phyloP scores from a whole-genome alignment of 2,329 filamentous ascomycete species.

The Fusarium sp. region DNA sequence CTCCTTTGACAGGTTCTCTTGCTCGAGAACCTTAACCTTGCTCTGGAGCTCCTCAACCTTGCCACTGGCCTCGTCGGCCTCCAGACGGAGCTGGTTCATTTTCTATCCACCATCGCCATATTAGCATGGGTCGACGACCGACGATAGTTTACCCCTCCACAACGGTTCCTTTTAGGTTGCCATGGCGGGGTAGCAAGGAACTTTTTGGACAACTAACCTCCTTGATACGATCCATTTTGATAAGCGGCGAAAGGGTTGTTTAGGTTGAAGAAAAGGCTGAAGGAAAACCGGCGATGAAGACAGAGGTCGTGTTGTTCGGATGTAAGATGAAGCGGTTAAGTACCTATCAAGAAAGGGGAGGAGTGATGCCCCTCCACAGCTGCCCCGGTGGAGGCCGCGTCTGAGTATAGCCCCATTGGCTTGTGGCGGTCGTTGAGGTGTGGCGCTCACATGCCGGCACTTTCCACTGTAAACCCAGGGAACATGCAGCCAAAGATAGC shows the following conservation, averaged over 20 bases:
- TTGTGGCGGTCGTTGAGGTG: slow-evolving; percentile 42
- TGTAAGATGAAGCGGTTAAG: slow-evolving; percentile 46
- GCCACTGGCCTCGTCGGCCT: slow-evolving; percentile 84
- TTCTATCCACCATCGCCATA: slow-evolving; percentile 64
- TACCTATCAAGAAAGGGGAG: slow-evolving; percentile 48
- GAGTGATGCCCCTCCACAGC: slow-evolving; percentile 49
- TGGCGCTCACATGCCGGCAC: slow-evolving; percentile 29
- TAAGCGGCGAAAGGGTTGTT: slow-evolving; percentile 15
- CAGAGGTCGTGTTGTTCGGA: slow-evolving; percentile 45
- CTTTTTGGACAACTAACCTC: slow-evolving; percentile 67
- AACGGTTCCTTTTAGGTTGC: slow-evolving; percentile 36
- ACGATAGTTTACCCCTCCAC: slow-evolving; percentile 42
- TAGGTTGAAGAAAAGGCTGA: slow-evolving; percentile 15
- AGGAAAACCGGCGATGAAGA: slow-evolving; percentile 40
- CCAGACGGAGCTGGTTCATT: slow-evolving; percentile 93
- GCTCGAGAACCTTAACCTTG: slow-evolving; percentile 89
- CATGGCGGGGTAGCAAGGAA: slow-evolving; percentile 44
- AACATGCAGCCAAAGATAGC: slow-evolving; percentile 1
- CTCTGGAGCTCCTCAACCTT: slow-evolving; percentile 87
- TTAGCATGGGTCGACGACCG: slow-evolving; percentile 37
- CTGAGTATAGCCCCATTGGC: slow-evolving; percentile 39
- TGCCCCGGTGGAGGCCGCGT: slow-evolving; percentile 38
- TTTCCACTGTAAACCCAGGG: slow-evolving; percentile 11
- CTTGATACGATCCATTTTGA: slow-evolving; percentile 86
- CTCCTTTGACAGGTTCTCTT: slow-evolving; percentile 95